These are phyloP conservation scores for Prunus campanulata DNA, from an alignment of 306 rosid species.

Conservation along the genomic window DNA sequence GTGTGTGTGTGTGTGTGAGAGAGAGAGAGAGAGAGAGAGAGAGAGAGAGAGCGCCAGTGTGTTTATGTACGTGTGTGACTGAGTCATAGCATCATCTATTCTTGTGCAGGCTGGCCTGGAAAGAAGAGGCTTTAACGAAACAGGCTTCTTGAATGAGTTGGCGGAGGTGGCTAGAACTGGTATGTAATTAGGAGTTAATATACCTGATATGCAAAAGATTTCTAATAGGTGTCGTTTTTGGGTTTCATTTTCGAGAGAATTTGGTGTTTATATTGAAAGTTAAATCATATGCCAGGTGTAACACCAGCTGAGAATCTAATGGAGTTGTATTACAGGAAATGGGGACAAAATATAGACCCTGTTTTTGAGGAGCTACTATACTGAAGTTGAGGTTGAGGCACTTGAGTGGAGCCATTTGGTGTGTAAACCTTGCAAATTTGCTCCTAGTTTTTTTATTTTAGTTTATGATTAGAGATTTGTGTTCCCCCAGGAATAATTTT, in stretches of 20 bases:
- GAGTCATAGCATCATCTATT: constrained; percentile 9
- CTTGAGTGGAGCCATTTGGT: constrained; percentile 30
- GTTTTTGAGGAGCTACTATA: constrained; percentile 90
- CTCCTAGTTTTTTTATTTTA: constrained; percentile 13
- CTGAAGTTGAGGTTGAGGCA: constrained; percentile 35
- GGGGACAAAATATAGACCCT: constrained; percentile 81
- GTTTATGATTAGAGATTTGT: constrained; percentile 14
- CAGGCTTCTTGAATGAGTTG: constrained; percentile 86
- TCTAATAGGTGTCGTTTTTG: too few relatives aligned
- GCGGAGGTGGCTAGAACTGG: constrained; percentile 90
- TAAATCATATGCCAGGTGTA: constrained; percentile 51
- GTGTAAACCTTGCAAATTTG: constrained; percentile 25
- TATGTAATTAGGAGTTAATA: constrained; percentile 14
- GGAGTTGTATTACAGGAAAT: constrained; percentile 74
- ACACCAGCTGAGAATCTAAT: constrained; percentile 92
- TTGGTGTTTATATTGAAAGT: neutral
- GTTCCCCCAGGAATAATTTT: constrained; percentile 29
- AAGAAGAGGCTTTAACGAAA: constrained; percentile 90
- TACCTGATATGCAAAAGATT: neutral
- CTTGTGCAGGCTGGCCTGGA: constrained; percentile 82
- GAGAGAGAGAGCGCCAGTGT: neutral
- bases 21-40: too few relatives aligned
- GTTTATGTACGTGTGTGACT: neutral
- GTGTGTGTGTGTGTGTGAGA: too few relatives aligned
- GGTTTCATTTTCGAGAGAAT: neutral